Evolutionary conservation across 2,329 filamentous ascomycete genomes (phyloP).

Genomic region (Nigrograna mackinnonii): DNA sequence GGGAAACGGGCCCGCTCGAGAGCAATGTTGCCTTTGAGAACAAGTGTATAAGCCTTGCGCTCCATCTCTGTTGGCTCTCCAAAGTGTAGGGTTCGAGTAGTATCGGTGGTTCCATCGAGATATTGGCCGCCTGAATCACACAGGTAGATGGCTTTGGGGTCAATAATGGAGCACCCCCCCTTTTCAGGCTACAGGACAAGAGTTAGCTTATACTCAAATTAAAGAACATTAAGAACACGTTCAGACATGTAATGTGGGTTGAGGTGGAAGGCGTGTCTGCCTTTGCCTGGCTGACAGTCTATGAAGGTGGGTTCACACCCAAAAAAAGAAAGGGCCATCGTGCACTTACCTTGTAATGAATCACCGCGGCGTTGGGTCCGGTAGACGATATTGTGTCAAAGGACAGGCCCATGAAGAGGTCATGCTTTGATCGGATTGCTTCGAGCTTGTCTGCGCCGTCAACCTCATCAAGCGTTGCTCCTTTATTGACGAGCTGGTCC

Average conservation of each 20-base stretch:
- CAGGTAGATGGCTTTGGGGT: constrained; percentile 84
- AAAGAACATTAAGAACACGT: no score
- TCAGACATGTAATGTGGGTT: no score
- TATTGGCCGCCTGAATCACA: constrained; percentile 99
- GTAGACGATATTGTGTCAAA: constrained; percentile 97
- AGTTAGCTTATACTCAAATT: no score
- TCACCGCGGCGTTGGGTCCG: constrained; percentile 88
- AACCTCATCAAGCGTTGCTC: constrained; percentile 80
- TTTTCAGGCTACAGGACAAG: constrained; percentile 74
- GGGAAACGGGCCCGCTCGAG: constrained; percentile 87
- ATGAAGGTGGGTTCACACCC: no score
- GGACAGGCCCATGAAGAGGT: constrained; percentile 85
- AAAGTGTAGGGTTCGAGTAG: constrained; percentile 91
- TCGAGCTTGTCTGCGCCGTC: constrained; percentile 91
- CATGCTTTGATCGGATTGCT: constrained; percentile 67
- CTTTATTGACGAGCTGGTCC: constrained; percentile 77
- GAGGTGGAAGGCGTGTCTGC: no score
- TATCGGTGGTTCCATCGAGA: constrained; percentile 92
- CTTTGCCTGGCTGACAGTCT: no score
- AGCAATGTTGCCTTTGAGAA: constrained; percentile 91
- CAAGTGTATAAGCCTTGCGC: constrained; percentile 87
- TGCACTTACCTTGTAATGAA: constrained; percentile 72
- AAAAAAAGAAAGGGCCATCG: no score
- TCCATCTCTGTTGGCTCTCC: constrained; percentile 82
- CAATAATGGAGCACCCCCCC: constrained; percentile 79